Evolutionary conservation across 345 rosid genomes (phyloP).

Genomic region (Microthlaspi erraticum): DNA sequence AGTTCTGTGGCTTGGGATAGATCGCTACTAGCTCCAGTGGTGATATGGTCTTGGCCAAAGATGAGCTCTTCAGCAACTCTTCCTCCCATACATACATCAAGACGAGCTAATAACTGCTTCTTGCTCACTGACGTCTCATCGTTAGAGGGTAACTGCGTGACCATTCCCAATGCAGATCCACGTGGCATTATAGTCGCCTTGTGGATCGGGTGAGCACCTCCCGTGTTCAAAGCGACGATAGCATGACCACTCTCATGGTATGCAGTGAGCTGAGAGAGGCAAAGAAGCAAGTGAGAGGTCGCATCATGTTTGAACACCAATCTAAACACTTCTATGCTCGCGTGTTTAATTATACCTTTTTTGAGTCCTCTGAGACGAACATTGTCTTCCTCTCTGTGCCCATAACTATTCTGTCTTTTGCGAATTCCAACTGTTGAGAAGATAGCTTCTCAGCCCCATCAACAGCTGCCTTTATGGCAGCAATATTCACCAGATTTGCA

Average conservation of each 20-base stretch:
- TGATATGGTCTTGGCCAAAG: constrained; percentile 85
- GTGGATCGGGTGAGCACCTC: constrained; percentile 96
- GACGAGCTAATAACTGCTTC: constrained; percentile 92
- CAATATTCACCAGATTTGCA: constrained; percentile 94
- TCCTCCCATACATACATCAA: constrained; percentile 99
- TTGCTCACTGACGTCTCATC: constrained; percentile 98
- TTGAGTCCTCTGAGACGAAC: constrained; percentile 95
- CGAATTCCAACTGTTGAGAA: constrained; percentile 81
- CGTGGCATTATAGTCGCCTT: constrained; percentile 99
- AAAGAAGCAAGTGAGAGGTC: constrained; percentile 29
- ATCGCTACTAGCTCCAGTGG: constrained; percentile 99
- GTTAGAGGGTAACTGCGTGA: constrained; percentile 92
- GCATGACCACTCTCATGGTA: constrained; percentile 99
- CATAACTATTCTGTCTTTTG: constrained; percentile 93
- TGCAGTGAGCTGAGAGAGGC: constrained; percentile 77
- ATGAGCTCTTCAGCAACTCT: constrained; percentile 99
- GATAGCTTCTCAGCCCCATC: constrained; percentile 88
- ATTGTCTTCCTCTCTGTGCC: constrained; percentile 97
- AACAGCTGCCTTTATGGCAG: constrained; percentile 99
- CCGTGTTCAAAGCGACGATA: constrained; percentile 86
- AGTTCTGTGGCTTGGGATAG: constrained; percentile 90
- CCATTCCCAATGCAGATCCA: constrained; percentile 99
- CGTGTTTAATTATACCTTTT: constrained; percentile 62
- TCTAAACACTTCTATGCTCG: background rate
- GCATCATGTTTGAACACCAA: constrained; percentile 3